Conservation (phyloP, 257 asterid genomes). For the Scutellaria baicalensis region DNA sequence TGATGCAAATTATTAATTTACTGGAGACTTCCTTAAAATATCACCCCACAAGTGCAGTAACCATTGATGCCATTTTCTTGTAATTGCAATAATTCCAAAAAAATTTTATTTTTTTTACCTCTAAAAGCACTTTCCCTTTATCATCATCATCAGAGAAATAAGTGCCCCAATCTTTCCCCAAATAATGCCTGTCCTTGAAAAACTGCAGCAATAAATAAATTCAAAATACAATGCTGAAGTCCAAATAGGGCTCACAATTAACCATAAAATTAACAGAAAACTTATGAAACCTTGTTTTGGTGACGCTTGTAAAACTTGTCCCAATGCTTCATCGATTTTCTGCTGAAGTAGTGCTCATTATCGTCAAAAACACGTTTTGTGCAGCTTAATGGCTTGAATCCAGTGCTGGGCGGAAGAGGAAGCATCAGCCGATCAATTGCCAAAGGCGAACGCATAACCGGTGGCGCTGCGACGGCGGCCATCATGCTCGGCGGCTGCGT, state of each 20-base stretch:
- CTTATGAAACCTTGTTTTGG: constrained; percentile 52
- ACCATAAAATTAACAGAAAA: not conserved
- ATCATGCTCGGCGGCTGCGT: constrained; percentile 10
- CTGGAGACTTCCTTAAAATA: not conserved
- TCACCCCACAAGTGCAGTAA: not conserved
- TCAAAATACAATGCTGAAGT: not conserved
- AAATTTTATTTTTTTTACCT: constrained; percentile 27
- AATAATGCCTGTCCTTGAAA: constrained; percentile 75
- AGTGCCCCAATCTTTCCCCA: constrained; percentile 75
- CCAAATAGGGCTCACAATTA: not conserved
- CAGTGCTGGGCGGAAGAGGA: not conserved
- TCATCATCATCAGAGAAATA: constrained; percentile 35
- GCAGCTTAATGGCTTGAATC: constrained; percentile 13
- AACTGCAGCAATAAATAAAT: constrained; percentile 32
- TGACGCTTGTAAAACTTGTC: constrained; percentile 73
- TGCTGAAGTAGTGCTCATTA: constrained; percentile 37
- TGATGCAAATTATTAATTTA: not conserved
- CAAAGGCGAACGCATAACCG: not conserved
- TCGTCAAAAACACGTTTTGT: not conserved
- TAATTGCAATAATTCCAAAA: not conserved
- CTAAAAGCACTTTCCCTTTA: constrained; percentile 54
- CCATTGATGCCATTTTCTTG: not conserved
- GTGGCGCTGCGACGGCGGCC: constrained; percentile 2
- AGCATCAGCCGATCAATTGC: constrained; percentile 1
- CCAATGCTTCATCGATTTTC: constrained; percentile 46